Percentiles rank a stretch among this genome's conserved stretches.
These are phyloP conservation scores for Echinochloa phyllopogon DNA, from an alignment of 176 grass and related monocot species.

Conservation along the genomic window DNA sequence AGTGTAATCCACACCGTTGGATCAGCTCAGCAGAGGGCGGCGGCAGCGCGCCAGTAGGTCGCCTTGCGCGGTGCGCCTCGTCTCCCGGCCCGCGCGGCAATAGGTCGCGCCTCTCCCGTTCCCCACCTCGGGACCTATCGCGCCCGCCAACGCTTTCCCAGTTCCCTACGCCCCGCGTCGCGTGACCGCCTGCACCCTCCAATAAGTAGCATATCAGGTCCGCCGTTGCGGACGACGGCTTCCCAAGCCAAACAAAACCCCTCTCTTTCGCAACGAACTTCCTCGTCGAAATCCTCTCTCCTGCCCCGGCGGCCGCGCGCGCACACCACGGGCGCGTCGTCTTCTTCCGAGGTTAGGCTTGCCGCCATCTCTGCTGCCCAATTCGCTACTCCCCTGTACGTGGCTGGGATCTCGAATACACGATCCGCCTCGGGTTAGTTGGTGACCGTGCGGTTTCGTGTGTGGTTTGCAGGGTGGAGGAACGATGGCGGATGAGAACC, in stretches of 20 bases:
- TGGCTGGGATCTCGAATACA: neutral
- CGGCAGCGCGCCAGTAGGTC: neutral
- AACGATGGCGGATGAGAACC: constrained; percentile 3
- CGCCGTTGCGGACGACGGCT: neutral
- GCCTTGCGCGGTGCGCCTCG: neutral
- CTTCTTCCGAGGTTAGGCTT: neutral
- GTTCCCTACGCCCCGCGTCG: neutral
- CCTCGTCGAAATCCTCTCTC: neutral
- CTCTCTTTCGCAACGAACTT: neutral
- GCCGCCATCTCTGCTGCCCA: neutral
- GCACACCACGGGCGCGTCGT: neutral
- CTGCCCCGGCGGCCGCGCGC: neutral
- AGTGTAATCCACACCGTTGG: neutral
- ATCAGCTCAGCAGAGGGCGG: neutral
- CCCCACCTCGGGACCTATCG: neutral
- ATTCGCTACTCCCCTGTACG: neutral
- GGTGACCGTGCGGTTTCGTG: neutral
- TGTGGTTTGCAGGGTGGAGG: neutral
- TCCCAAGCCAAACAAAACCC: neutral
- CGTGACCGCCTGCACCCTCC: neutral
- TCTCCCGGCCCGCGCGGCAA: neutral
- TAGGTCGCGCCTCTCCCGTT: neutral
- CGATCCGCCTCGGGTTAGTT: neutral
- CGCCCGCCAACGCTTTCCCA: neutral
- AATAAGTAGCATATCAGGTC: neutral